phyloP scores from a whole-genome alignment of 2,329 filamentous ascomycete species.

The Clathrospora elynae region DNA sequence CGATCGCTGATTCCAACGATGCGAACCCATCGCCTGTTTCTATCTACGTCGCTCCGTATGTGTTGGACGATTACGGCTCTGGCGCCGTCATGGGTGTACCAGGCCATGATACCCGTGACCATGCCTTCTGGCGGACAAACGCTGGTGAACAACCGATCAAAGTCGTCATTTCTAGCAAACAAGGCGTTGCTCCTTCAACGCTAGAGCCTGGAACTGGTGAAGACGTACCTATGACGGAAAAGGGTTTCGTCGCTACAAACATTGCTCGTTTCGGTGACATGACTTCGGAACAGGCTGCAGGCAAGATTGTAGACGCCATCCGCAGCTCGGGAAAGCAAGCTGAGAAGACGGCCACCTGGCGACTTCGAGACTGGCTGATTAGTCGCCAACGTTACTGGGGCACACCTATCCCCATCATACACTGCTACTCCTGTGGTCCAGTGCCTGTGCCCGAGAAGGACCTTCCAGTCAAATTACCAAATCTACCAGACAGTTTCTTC shows the following conservation, averaged over 20 bases:
- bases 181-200: slow-evolving; percentile 10
- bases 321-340: slow-evolving; percentile 61
- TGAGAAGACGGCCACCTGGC: slow-evolving; percentile 72
- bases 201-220: slow-evolving; percentile 48
- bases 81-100: slow-evolving; percentile 93
- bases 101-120: slow-evolving; percentile 78
- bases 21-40: slow-evolving; percentile 65
- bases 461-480: slow-evolving; percentile 76
- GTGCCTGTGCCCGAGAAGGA: slow-evolving; percentile 78
- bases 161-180: slow-evolving; percentile 54
- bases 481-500: slow-evolving; percentile 70
- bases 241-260: slow-evolving; percentile 69
- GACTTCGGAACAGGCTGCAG: slow-evolving; percentile 65
- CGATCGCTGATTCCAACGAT: slow-evolving; percentile 61
- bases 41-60: slow-evolving; percentile 82
- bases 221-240: slow-evolving; percentile 62
- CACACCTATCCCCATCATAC: slow-evolving; percentile 84
- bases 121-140: slow-evolving; percentile 79
- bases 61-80: slow-evolving; percentile 82
- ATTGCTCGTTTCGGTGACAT: slow-evolving; percentile 70
- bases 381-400: slow-evolving; percentile 95
- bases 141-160: slow-evolving; percentile 64
- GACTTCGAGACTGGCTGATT: slow-evolving; percentile 85
- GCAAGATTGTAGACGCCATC: slow-evolving; percentile 61
- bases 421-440: slow-evolving; percentile 76